Evolutionary conservation across 257 asterid genomes (phyloP), one percentile per base, ranked within the genome.

Genomic region (Capsicum chinense): DNA sequence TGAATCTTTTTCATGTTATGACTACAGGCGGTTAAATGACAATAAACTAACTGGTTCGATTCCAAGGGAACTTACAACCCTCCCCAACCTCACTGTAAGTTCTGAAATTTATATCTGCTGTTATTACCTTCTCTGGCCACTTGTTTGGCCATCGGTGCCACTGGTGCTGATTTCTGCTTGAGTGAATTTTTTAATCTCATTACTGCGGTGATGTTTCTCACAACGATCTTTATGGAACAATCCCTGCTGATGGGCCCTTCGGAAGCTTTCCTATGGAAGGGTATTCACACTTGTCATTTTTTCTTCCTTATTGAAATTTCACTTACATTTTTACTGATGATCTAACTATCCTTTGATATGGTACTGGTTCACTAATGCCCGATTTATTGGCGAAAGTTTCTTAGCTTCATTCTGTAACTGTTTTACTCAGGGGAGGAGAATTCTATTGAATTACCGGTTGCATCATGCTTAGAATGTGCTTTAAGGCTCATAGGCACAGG

Each of bases 171-270:
- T 76, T 85, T 67, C 56, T 73, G 59, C 15, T 44, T 12, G 52
- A 68, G 19, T 84, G 68, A 68, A 78, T 69, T 58, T 60, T 63
- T 35, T 73, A 14, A 76, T 47, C 21, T 84, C 83, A 84, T 85
- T 78, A 19, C 33, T 89, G 93, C 90, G 94, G 99, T 83, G 99
- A 95, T 86, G 93, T 91, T 88, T 93, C 98, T 8, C 84, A 94
- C 82, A 95, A 94, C 52, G 90, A 92, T 73, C 92, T 95, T 39
- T 94, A 98, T 87, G 99, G 99, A 76, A 95, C 99, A 76, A 94
- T 95, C 66, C 99, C 98, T 0, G 97, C 89, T 11, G 97, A 94
- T 88, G 99, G 99, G 33, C 97, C 97, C 0, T 95, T 95, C 58
- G 88, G 76, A 37, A 85, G 83, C 88, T 94, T 94, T 86, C 90